phyloP scores from a whole-genome alignment of 768 basidiomycete genomes.

The Tulasnella sp. region DNA sequence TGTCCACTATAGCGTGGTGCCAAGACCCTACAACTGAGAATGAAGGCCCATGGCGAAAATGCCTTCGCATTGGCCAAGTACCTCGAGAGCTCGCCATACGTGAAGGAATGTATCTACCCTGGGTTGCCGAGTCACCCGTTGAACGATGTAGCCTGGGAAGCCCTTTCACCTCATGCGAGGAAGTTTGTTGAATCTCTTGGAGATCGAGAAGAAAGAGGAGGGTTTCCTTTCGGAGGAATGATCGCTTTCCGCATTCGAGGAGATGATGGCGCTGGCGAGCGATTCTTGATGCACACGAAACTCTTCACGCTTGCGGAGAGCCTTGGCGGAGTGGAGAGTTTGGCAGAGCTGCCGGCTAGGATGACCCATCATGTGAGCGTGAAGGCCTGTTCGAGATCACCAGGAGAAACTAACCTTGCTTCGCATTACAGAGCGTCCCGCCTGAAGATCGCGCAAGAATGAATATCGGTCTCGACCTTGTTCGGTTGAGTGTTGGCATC shows the following conservation, averaged over 20 bases:
- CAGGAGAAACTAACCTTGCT: neutral
- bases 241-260: constrained; percentile 53
- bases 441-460: constrained; percentile 49
- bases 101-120: constrained; percentile 81
- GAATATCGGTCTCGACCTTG: constrained; percentile 67
- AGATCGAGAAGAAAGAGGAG: constrained; percentile 28
- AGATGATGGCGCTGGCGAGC: constrained; percentile 43
- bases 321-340: constrained; percentile 83
- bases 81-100: constrained; percentile 41
- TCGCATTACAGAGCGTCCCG: constrained; percentile 35
- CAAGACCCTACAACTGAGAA: constrained; percentile 83
- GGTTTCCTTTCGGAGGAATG: constrained; percentile 89
- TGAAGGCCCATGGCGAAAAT: constrained; percentile 76
- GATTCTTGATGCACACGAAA: constrained; percentile 51
- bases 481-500: constrained; percentile 76
- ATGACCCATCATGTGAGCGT: constrained; percentile 71
- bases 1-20: constrained; percentile 51
- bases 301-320: constrained; percentile 80
- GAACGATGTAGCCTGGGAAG: neutral
- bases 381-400: neutral
- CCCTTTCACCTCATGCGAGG: constrained; percentile 54
- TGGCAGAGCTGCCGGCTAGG: constrained; percentile 73
- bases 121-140: constrained; percentile 55
- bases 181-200: constrained; percentile 43
- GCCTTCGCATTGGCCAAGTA: constrained; percentile 63